These are phyloP conservation scores for Thuidium tamariscinum DNA, from an alignment of 225 moss, liverwort and hornwort species.

Conservation along the genomic window DNA sequence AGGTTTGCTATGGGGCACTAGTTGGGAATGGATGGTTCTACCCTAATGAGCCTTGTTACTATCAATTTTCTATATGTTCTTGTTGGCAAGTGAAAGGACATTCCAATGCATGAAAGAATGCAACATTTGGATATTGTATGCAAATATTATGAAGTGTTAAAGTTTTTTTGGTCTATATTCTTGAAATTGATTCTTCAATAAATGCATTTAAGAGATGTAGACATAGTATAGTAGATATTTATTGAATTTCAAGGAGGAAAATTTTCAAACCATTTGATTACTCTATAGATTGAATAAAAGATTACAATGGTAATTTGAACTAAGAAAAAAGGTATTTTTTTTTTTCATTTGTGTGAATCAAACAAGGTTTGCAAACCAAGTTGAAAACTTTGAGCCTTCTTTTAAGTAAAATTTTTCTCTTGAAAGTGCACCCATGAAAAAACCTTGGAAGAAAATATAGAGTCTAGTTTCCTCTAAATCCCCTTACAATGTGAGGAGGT, in stretches of 20 bases:
- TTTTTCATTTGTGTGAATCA: neutral
- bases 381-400: too few species aligned
- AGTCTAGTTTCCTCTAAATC: neutral
- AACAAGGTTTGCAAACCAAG: fast-evolving
- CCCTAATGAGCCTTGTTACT: neutral
- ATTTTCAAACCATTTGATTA: too few species aligned
- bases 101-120: neutral
- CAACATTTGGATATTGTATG: neutral
- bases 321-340: neutral
- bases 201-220: neutral
- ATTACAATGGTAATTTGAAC: neutral
- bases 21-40: neutral
- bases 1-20: too few species aligned
- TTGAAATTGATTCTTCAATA: too few species aligned
- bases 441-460: neutral
- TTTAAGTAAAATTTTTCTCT: too few species aligned
- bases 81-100: neutral
- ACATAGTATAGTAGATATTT: too few species aligned
- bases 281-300: neutral
- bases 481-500: neutral
- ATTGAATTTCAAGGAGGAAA: too few species aligned
- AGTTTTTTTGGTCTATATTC: too few species aligned
- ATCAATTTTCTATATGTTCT: neutral
- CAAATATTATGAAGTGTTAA: neutral
- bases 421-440: neutral